Evolutionary conservation across 176 grass and related monocot genomes (phyloP).

Genomic region (Chrysopogon serrulatus): DNA sequence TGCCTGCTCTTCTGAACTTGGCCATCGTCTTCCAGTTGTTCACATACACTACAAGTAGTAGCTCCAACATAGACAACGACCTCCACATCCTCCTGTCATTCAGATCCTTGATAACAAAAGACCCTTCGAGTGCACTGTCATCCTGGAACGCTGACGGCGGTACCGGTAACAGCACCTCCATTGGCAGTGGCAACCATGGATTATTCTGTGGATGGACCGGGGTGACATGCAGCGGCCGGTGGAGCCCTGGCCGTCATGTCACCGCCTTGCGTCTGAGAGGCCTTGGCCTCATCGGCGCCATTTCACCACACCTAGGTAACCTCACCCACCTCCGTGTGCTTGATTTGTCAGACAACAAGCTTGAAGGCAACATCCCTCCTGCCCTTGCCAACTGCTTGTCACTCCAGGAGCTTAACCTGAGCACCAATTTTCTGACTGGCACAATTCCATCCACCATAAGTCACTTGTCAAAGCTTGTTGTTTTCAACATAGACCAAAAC

Average conservation of each 20-base stretch:
- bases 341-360: not conserved
- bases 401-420: not conserved
- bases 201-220: not conserved
- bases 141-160: not conserved
- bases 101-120: not conserved
- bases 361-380: not conserved
- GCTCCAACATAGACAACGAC: not conserved
- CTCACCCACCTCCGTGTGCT: not conserved
- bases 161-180: constrained; percentile 4
- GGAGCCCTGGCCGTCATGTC: not conserved
- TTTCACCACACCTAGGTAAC: not conserved
- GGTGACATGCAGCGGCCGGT: not conserved
- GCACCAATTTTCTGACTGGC: not conserved
- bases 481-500: not conserved
- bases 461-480: not conserved
- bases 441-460: not conserved
- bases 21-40: not conserved
- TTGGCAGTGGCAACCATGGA: too few relatives aligned
- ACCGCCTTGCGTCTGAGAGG: not conserved
- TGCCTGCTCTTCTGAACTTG: not conserved
- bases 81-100: not conserved
- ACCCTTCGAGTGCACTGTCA: not conserved
- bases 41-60: not conserved
- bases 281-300: not conserved
- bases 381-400: not conserved